phyloP scores from a whole-genome alignment of 208 protist species.

The Leishmania lainsoni region DNA sequence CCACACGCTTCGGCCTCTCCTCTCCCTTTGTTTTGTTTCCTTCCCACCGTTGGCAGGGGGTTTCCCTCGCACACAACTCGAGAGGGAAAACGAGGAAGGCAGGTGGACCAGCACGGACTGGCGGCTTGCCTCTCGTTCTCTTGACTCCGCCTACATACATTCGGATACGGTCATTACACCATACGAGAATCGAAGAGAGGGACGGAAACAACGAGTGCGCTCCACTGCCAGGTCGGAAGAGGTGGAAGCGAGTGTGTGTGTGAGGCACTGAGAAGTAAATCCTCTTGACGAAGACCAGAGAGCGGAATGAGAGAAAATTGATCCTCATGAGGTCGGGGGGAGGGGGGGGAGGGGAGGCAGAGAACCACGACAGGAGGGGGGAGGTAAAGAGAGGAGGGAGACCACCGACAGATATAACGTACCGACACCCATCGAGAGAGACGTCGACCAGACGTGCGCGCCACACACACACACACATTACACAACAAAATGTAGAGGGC shows the following conservation, averaged over 20 bases:
- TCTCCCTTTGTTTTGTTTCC: neutral
- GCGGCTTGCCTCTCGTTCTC: too few species aligned
- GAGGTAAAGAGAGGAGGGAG: neutral
- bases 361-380: too few species aligned
- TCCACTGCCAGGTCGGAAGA: neutral
- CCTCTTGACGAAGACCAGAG: neutral
- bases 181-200: too few species aligned
- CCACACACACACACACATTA: neutral
- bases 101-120: too few species aligned
- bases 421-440: neutral
- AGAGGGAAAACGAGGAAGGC: neutral
- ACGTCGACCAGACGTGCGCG: neutral
- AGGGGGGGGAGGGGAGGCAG: neutral
- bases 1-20: neutral
- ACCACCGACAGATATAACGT: neutral
- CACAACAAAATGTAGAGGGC: neutral
- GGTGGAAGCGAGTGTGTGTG: neutral
- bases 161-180: too few species aligned
- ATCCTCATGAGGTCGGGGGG: neutral
- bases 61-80: neutral
- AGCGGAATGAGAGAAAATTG: neutral
- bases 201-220: neutral
- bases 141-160: too few species aligned
- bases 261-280: neutral
- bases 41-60: neutral